Conservation (phyloP, 2,329 filamentous ascomycete species). For the Claviceps maximensis region DNA sequence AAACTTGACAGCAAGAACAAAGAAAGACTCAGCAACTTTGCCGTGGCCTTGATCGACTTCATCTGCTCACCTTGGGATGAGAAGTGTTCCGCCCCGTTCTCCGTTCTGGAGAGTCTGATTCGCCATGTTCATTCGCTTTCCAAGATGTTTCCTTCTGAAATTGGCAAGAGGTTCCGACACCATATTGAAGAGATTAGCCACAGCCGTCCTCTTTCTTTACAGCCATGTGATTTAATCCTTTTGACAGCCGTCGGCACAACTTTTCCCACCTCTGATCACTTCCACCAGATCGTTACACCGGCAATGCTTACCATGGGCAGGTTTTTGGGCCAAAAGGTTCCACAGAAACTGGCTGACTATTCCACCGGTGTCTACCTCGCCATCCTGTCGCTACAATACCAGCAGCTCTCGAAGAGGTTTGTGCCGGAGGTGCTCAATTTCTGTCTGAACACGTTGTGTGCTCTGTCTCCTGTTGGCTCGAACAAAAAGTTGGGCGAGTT, state of each 20-base stretch:
- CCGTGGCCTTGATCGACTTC: conserved; percentile 51
- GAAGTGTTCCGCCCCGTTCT: conserved; percentile 41
- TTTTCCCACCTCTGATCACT: conserved; percentile 94
- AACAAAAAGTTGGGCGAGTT: conserved; percentile 39
- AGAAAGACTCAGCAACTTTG: conserved; percentile 58
- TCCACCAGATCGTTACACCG: conserved; percentile 88
- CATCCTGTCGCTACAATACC: conserved; percentile 69
- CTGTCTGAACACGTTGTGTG: conserved; percentile 57
- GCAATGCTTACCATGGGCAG: conserved; percentile 73
- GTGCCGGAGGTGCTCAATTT: conserved; percentile 82
- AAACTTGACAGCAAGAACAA: conserved; percentile 80
- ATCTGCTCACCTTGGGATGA: conserved; percentile 35
- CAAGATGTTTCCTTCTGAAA: conserved; percentile 68
- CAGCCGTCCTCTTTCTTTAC: conserved; percentile 37
- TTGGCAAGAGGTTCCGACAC: conserved; percentile 64
- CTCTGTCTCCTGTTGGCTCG: conserved; percentile 45
- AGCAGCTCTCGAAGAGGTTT: conserved; percentile 71
- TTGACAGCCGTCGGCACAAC: conserved; percentile 72
- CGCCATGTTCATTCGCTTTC: conserved; percentile 89
- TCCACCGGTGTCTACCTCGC: conserved; percentile 66
- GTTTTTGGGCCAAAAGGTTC: conserved; percentile 67
- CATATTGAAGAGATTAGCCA: conserved; percentile 48
- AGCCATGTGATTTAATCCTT: conserved; percentile 63
- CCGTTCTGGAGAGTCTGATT: conserved; percentile 63
- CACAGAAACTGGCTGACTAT: conserved; percentile 51